These are phyloP conservation scores for Paramecium biaurelia DNA, from an alignment of 73 alveolate genomes.

Conservation along the genomic window DNA sequence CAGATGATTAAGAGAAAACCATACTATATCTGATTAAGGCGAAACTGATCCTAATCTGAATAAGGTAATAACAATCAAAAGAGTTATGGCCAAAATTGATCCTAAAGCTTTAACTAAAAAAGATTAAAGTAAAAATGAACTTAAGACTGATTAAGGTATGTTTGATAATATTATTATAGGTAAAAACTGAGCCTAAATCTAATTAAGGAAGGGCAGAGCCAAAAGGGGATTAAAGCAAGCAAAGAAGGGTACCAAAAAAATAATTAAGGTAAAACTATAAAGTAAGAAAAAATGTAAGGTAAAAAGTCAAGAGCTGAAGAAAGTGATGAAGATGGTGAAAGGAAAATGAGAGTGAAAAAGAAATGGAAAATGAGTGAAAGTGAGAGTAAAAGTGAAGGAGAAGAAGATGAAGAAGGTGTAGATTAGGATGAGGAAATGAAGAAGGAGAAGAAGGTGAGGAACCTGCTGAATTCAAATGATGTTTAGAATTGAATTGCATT, in stretches of 20 bases:
- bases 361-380: too few species aligned
- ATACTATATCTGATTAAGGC: not conserved
- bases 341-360: not conserved
- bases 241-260: too few species aligned
- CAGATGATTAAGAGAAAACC: not conserved
- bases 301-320: not conserved
- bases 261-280: not conserved
- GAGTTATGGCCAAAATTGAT: not conserved
- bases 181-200: not conserved
- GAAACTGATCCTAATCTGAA: not conserved
- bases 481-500: not conserved
- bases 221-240: not conserved
- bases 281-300: not conserved
- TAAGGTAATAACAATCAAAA: not conserved
- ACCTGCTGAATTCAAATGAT: not conserved
- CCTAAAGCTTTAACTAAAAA: too few species aligned
- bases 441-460: not conserved
- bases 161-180: not conserved
- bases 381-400: not conserved
- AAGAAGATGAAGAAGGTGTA: not conserved
- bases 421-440: not conserved
- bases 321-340: not conserved
- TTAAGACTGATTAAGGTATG: not conserved
- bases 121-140: not conserved
- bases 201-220: not conserved